Base-by-base conservation (phyloP, 1,284 basidiomycete genomes). In the Pisolithus thermaeus region DNA sequence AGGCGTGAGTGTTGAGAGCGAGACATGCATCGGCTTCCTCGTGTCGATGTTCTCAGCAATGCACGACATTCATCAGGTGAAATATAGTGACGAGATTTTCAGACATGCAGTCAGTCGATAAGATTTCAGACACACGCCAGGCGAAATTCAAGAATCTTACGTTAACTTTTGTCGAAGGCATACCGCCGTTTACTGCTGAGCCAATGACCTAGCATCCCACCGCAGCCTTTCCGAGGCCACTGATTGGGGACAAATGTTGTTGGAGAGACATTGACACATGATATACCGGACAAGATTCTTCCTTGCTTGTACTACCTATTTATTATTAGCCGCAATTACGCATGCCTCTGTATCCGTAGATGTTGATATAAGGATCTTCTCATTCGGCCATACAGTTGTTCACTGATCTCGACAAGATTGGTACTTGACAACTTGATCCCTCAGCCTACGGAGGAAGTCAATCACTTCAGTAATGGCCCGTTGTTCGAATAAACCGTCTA, bases 381-480 rank as follows among this genome's bases (percentile, higher is more conserved):
- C 20, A 12, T 23, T 25, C n/a, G 20, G 22, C 22, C 22, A 25
- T 7, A 12, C 3, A 25, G 5, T 5, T 5, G 5, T 25, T 25
- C 23, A 25, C 23, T 25, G 23, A 20, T 20, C 18, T 20, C 18
- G 18, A 20, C 18, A 20, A 20, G 18, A 20, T 20, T 20, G 18
- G 18, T 20, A 20, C 18, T 20, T 20, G 18, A 20, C 18, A 20
- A 20, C 18, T 20, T 20, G 70, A 71, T 89, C 3, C 88, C 94
- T 2, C 89, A 93, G 61, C 75, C 95, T 28, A 91, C 92, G 0
- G 88, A 93, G 61, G 89, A 90, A 11, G 87, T 83, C 2, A 81
- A 99, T 16, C 23, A 25, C 5, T 5, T 4, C 23, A 25, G 23
- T 25, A 5, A 25, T 25, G 23, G 23, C 23, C 23, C 23, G 5